Conservation (phyloP, 2,329 filamentous ascomycete species). For the Scleromitrula shiraiana region DNA sequence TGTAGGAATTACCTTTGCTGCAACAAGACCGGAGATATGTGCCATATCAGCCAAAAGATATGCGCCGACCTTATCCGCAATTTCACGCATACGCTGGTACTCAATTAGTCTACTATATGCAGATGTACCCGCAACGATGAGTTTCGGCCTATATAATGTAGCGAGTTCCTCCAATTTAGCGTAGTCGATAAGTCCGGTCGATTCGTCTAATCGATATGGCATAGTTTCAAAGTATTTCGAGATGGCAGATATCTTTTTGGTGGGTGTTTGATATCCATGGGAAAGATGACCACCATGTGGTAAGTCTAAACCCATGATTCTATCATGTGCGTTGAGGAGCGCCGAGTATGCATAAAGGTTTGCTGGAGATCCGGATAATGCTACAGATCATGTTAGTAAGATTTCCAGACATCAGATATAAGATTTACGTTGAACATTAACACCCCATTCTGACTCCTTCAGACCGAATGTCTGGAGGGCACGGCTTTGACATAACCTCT, state of each 20-base stretch:
- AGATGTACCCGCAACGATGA: slow-evolving; percentile 89
- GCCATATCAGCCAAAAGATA: slow-evolving; percentile 96
- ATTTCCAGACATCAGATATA: background rate
- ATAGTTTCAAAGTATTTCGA: slow-evolving; percentile 99
- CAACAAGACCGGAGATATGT: slow-evolving; percentile 90
- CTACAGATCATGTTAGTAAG: slow-evolving; percentile 20
- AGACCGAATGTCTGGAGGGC: slow-evolving; percentile 83
- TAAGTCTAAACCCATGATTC: slow-evolving; percentile 93
- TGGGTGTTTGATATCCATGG: slow-evolving; percentile 94
- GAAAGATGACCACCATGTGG: slow-evolving; percentile 94
- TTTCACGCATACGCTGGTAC: slow-evolving; percentile 84
- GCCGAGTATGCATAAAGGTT: slow-evolving; percentile 86
- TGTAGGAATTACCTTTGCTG: slow-evolving; percentile 81
- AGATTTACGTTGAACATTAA: slow-evolving; percentile 78
- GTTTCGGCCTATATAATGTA: slow-evolving; percentile 84
- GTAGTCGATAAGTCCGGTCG: slow-evolving; percentile 93
- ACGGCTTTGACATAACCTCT: slow-evolving; percentile 81
- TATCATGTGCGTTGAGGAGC: slow-evolving; percentile 83
- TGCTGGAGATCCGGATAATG: slow-evolving; percentile 50
- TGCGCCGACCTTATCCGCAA: slow-evolving; percentile 82
- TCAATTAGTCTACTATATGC: slow-evolving; percentile 96
- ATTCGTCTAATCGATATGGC: slow-evolving; percentile 84
- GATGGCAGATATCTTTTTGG: slow-evolving; percentile 92
- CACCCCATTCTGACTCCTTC: slow-evolving; percentile 82
- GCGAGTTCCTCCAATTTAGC: slow-evolving; percentile 82